A percentile compares a stretch with the other conserved stretches of the same genome.
phyloP scores from a whole-genome alignment of 176 grass and related monocot species.

The Raddia guianensis region DNA sequence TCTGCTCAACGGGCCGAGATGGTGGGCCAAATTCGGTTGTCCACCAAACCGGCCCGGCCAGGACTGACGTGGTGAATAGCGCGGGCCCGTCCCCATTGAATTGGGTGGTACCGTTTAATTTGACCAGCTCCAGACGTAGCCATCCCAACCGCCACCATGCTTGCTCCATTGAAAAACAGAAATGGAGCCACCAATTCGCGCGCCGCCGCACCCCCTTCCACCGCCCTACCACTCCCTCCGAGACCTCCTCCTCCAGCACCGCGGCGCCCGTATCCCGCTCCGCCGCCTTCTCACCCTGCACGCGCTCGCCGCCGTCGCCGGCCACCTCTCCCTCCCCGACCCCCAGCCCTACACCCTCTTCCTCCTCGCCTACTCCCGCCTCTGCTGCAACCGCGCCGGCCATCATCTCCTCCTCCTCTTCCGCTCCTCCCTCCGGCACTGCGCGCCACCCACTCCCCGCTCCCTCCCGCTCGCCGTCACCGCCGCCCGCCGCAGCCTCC shows the following conservation, averaged over 20 bases:
- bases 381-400: slow-evolving; percentile 11
- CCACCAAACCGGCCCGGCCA: no score
- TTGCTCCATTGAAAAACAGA: neutral
- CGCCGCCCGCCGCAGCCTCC: slow-evolving; percentile 38
- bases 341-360: slow-evolving; percentile 28
- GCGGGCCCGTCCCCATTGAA: no score
- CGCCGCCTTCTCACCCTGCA: slow-evolving; percentile 36
- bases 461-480: slow-evolving; percentile 53
- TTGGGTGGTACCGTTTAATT: no score
- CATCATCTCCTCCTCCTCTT: slow-evolving; percentile 50
- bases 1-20: no score
- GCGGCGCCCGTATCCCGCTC: slow-evolving; percentile 4
- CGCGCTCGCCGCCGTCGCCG: slow-evolving; percentile 40
- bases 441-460: slow-evolving; percentile 26
- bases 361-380: slow-evolving; percentile 51
- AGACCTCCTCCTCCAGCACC: slow-evolving; percentile 26
- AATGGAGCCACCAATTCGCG: slow-evolving; percentile 22
- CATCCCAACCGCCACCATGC: neutral
- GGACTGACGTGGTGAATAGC: no score
- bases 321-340: slow-evolving; percentile 42
- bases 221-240: slow-evolving; percentile 28
- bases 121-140: no score
- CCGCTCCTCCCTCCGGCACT: slow-evolving; percentile 51
- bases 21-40: no score
- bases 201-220: slow-evolving; percentile 29